Percentiles rank a stretch among this genome's conserved stretches.
These are phyloP conservation scores for Didymella segeticola DNA, from an alignment of 2,329 filamentous ascomycete species.

Conservation along the genomic window DNA sequence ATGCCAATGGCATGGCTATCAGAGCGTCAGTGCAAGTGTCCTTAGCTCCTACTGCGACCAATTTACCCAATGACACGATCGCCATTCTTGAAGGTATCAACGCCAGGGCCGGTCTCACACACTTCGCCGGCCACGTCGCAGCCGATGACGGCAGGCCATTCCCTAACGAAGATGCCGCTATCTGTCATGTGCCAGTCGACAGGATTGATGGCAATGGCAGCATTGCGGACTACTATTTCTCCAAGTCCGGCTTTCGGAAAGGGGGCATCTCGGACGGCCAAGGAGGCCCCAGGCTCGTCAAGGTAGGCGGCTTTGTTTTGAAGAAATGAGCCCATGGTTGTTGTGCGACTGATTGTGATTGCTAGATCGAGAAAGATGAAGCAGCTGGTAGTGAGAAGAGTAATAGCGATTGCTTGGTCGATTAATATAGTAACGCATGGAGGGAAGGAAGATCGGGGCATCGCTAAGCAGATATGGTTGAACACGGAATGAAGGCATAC, in stretches of 20 bases:
- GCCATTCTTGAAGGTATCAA: conserved; percentile 51
- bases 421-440: too few species aligned
- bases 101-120: conserved; percentile 50
- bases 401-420: too few species aligned
- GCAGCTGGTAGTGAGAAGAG: too few species aligned
- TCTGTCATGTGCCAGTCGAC: conserved; percentile 33
- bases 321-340: background rate
- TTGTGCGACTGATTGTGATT: background rate
- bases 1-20: conserved; percentile 30
- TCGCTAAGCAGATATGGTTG: background rate
- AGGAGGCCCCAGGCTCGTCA: conserved; percentile 18
- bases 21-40: background rate
- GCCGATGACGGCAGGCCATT: conserved; percentile 43
- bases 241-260: conserved; percentile 27
- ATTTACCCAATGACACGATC: conserved; percentile 51
- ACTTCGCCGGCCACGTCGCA: conserved; percentile 54
- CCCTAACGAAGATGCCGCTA: conserved; percentile 40
- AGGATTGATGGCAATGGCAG: conserved; percentile 38
- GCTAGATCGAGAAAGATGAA: too few species aligned
- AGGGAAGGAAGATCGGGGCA: too few species aligned
- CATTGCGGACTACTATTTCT: conserved; percentile 37
- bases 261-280: conserved; percentile 31
- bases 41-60: background rate
- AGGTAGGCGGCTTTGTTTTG: conserved; percentile 36
- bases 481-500: background rate